Evolutionary conservation across 192 early-diverging fungal genomes (phyloP).

Genomic region (Coemansia sp.): DNA sequence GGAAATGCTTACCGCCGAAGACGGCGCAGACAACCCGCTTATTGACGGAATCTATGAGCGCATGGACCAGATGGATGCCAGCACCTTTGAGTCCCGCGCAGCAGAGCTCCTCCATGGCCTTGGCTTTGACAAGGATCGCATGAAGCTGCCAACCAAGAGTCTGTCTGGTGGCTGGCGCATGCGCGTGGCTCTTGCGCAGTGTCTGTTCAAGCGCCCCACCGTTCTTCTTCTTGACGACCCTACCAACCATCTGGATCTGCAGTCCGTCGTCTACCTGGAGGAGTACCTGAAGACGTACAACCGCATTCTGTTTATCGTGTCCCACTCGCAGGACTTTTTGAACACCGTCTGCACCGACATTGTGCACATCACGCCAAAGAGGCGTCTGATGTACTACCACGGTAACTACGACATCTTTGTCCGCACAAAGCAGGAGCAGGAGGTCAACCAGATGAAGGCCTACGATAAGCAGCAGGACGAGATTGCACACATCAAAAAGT

Average conservation of each 20-base stretch:
- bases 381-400: constrained; percentile 89
- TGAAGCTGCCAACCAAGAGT: constrained; percentile 92
- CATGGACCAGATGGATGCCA: constrained; percentile 88
- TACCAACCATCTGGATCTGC: constrained; percentile 89
- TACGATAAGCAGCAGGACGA: constrained; percentile 99
- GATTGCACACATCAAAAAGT: constrained; percentile 98
- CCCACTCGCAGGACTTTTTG: constrained; percentile 95
- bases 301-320: constrained; percentile 84
- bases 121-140: constrained; percentile 84
- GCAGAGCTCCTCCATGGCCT: constrained; percentile 89
- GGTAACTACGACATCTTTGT: constrained; percentile 98
- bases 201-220: constrained; percentile 92
- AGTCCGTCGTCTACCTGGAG: constrained; percentile 85
- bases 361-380: constrained; percentile 88
- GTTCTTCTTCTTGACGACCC: constrained; percentile 93
- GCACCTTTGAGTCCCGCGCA: constrained; percentile 93
- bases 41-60: constrained; percentile 96
- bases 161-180: constrained; percentile 99
- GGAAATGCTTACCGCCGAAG: constrained; percentile 77
- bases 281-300: constrained; percentile 78
- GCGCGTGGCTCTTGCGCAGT: constrained; percentile 95
- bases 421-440: constrained; percentile 91
- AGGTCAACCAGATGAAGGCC: constrained; percentile 99
- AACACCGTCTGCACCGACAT: constrained; percentile 96
- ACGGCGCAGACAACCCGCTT: constrained; percentile 80